Evolutionary conservation across 176 grass and related monocot genomes (phyloP), one percentile per base, ranked within the genome.

Genomic region (Thalia dealbata): DNA sequence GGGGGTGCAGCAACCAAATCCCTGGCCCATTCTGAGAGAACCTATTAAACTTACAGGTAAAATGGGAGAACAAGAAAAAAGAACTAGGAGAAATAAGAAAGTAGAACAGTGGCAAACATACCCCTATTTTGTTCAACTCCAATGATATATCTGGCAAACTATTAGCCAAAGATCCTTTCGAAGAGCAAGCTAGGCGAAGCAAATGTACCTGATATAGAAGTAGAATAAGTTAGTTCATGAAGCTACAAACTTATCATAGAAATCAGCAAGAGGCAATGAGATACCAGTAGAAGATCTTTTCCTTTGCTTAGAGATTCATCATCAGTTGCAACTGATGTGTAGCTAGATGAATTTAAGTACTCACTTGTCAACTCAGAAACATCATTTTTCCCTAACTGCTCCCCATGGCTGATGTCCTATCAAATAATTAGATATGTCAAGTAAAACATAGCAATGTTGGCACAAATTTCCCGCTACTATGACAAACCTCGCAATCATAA

Each of bases 1-100:
- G 87, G 64, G 78, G 87, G 78, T 66, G 81, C 82, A 78, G 85
- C 82, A 80, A 89, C 72, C 86, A 96, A 92, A 92, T 88, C 61
- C 52, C 75, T 92, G 78, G 93, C 89, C 89, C 89, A 92, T 82
- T 92, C 87, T 44, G 93, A 90, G 78, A 96, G 89, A 72, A 96
- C 55, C 93, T 96, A 74, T 43, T 78, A 44, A 77, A 85, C 50
- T 59, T 61, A 64, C 76, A 45, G 64, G 42, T 71, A 71, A 71
- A 50, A 45, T 64, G 67, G 25, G 68, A 35, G 42, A 45, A 70
- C 11, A 42, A 73, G 44, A 72, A 84, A 78, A 45, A 55, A 50
- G 60, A 54, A 14, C 74, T 76, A 25, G 67, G 5, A 69, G 67
- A 73, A 29, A 12, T 60, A 6, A 71, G 43, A 29, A 35, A 43